Conservation (phyloP, 1,139 yeast species). For the Kodamaea derodonti region DNA sequence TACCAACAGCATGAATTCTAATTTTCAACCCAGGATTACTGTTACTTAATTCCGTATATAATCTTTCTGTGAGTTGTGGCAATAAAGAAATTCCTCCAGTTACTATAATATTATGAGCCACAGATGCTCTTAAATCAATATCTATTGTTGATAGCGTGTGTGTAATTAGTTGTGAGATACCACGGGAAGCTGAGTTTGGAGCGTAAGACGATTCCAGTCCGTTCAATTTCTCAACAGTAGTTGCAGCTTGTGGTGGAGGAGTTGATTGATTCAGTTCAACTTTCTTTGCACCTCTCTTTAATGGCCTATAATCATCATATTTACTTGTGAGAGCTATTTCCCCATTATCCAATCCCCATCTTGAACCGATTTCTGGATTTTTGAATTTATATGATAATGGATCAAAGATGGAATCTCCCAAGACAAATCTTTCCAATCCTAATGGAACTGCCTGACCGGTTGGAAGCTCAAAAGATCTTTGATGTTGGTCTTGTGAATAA, state of each 20-base stretch:
- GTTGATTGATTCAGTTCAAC: constrained; percentile 37
- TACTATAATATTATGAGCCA: constrained; percentile 87
- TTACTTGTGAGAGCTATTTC: constrained; percentile 33
- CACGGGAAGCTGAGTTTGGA: constrained; percentile 23
- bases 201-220: constrained; percentile 7
- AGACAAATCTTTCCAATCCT: constrained; percentile 55
- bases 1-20: constrained; percentile 85
- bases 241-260: constrained; percentile 31
- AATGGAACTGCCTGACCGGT: constrained; percentile 47
- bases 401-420: constrained; percentile 74
- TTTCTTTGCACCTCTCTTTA: constrained; percentile 53
- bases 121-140: constrained; percentile 84
- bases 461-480: constrained; percentile 76
- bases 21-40: constrained; percentile 89
- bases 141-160: constrained; percentile 70
- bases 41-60: constrained; percentile 68
- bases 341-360: constrained; percentile 37
- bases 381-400: constrained; percentile 46
- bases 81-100: constrained; percentile 87
- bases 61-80: constrained; percentile 84
- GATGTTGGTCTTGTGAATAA: constrained; percentile 29
- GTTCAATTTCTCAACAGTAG: constrained; percentile 2
- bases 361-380: constrained; percentile 17
- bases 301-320: constrained; percentile 65
- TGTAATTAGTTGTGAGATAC: constrained; percentile 67